Evolutionary conservation across 306 rosid genomes (phyloP).

Genomic region (Mucuna pruriens): DNA sequence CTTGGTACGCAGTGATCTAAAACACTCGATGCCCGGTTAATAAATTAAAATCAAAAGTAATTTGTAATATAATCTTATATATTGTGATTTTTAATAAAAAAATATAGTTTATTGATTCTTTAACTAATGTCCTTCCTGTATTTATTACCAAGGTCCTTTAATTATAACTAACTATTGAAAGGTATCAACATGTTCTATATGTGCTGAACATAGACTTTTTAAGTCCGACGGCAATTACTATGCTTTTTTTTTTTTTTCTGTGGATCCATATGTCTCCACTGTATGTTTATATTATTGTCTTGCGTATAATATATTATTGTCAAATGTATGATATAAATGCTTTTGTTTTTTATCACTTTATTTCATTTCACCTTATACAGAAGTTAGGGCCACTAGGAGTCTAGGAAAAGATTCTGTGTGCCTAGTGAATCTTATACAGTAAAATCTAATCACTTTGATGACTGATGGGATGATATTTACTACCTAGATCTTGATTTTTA

Average conservation of each 20-base stretch:
- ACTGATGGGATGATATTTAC: conserved; percentile 12
- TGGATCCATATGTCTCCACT: conserved; percentile 14
- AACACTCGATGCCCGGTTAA: background rate
- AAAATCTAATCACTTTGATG: background rate
- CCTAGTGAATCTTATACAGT: conserved; percentile 14
- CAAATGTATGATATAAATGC: conserved; percentile 4
- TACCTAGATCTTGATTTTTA: background rate
- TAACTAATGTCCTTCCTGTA: background rate
- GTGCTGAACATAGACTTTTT: background rate
- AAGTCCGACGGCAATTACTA: background rate
- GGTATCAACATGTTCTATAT: background rate
- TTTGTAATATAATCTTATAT: background rate
- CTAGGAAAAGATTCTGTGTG: conserved; percentile 26
- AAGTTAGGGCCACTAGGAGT: conserved; percentile 5
- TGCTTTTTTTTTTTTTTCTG: background rate
- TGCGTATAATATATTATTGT: background rate
- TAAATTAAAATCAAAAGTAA: background rate
- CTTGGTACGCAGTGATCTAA: conserved; percentile 13
- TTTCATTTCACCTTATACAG: conserved; percentile 23
- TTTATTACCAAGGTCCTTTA: background rate
- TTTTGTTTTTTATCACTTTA: conserved; percentile 23
- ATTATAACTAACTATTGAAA: conserved; percentile 1
- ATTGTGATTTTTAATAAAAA: background rate
- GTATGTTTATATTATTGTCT: conserved; percentile 35
- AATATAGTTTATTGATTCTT: background rate